phyloP scores from a whole-genome alignment of 148 eudicot species.

The Fagopyrum esculentum region DNA sequence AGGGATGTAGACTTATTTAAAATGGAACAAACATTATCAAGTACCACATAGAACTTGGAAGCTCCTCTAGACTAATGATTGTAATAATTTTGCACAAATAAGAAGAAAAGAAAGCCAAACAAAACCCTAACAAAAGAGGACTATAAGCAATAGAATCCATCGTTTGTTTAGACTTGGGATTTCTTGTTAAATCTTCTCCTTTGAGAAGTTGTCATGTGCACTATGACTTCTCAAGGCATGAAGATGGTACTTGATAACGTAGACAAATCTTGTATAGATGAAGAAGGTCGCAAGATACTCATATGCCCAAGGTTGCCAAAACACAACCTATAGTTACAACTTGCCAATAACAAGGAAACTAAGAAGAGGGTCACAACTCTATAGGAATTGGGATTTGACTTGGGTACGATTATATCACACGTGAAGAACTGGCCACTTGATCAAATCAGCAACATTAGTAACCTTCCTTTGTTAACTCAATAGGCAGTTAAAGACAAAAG shows the following conservation, averaged over 20 bases:
- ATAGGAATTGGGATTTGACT: constrained; percentile 36
- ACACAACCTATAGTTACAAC: constrained; percentile 36
- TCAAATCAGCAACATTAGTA: too few species aligned
- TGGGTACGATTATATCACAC: constrained; percentile 40
- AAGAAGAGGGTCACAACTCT: constrained; percentile 42
- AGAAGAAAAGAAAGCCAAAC: constrained; percentile 38
- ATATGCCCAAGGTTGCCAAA: constrained; percentile 36
- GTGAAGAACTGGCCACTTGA: too few species aligned
- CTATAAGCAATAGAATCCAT: constrained; percentile 43
- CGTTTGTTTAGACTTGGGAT: constrained; percentile 33
- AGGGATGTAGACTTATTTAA: constrained; percentile 57
- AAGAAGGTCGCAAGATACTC: constrained; percentile 50
- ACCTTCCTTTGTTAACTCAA: too few species aligned
- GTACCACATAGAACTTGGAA: constrained; percentile 74
- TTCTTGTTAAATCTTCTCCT: constrained; percentile 57
- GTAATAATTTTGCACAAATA: constrained; percentile 35
- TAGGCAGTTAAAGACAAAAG: too few species aligned
- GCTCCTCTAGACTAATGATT: constrained; percentile 58
- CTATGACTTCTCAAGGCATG: constrained; percentile 36
- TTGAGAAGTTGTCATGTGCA: constrained; percentile 59
- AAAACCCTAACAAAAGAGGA: constrained; percentile 52
- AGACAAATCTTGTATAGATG: constrained; percentile 91
- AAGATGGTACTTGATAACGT: constrained; percentile 38
- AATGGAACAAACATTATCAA: constrained; percentile 82
- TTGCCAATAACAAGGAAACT: constrained; percentile 46